These are phyloP conservation scores for Cylindrotheca fusiformis DNA, from an alignment of 108 stramenopile species.

Conservation along the genomic window DNA sequence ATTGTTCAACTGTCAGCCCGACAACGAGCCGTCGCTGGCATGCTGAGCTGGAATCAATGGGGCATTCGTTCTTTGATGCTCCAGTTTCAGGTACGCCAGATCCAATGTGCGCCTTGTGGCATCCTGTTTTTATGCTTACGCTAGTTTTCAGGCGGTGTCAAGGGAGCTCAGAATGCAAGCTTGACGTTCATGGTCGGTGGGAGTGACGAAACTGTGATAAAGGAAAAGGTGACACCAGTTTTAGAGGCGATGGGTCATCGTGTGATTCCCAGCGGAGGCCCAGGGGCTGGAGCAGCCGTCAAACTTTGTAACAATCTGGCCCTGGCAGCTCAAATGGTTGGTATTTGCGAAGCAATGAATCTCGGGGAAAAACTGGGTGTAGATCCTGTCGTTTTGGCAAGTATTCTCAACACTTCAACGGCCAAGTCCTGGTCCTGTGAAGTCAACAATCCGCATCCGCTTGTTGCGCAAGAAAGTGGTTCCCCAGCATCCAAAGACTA, in stretches of 20 bases:
- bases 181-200: slow-evolving; percentile 97
- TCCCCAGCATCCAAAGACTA: slow-evolving; percentile 72
- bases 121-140: too few species aligned
- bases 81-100: too few species aligned
- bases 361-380: slow-evolving; percentile 87
- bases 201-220: slow-evolving; percentile 36
- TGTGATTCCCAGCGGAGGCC: slow-evolving; percentile 72
- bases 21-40: slow-evolving; percentile 35
- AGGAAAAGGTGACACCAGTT: slow-evolving; percentile 46
- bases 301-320: slow-evolving; percentile 96
- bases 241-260: slow-evolving; percentile 78
- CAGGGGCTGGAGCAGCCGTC: slow-evolving; percentile 79
- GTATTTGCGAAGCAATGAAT: slow-evolving; percentile 92
- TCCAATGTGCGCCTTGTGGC: slow-evolving; percentile 83
- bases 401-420: slow-evolving; percentile 89
- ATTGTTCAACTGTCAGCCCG: slow-evolving; percentile 82
- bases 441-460: slow-evolving; percentile 91
- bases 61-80: slow-evolving; percentile 63
- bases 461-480: slow-evolving; percentile 31
- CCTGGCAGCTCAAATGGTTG: slow-evolving; percentile 90
- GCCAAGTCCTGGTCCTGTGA: slow-evolving; percentile 93
- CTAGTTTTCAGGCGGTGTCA: slow-evolving; percentile 33
- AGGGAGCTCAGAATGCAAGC: slow-evolving; percentile 83
- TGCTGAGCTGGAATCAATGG: slow-evolving; percentile 14
- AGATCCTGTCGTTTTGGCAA: slow-evolving; percentile 79